These are phyloP conservation scores for Salix caprea DNA, from an alignment of 345 rosid genomes.

Conservation along the genomic window DNA sequence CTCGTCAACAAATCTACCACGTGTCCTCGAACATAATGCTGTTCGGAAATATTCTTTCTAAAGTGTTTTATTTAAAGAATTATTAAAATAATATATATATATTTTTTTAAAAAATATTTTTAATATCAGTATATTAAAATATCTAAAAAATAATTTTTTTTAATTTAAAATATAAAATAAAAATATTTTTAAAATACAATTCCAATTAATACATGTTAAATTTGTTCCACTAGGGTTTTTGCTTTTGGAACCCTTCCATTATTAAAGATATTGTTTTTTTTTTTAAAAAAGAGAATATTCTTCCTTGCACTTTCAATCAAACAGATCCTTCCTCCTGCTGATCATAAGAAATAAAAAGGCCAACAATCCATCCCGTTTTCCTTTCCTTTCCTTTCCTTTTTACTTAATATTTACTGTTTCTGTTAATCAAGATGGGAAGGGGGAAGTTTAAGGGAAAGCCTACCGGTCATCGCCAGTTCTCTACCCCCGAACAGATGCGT, in stretches of 20 bases:
- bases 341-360: background rate
- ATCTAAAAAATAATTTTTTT: too few relatives aligned
- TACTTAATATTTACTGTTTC: background rate
- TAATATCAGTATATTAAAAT: too few relatives aligned
- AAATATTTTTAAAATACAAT: too few relatives aligned
- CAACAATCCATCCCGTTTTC: background rate
- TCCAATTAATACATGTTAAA: too few relatives aligned
- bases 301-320: background rate
- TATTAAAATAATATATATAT: too few relatives aligned
- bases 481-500: slow-evolving; percentile 58
- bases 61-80: too few relatives aligned
- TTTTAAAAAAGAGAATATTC: background rate
- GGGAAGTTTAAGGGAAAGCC: slow-evolving; percentile 72
- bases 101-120: too few relatives aligned
- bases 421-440: slow-evolving; percentile 39
- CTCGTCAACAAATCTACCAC: too few relatives aligned
- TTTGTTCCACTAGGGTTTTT: background rate
- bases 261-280: too few relatives aligned
- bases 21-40: too few relatives aligned
- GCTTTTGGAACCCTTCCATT: background rate
- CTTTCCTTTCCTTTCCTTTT: background rate
- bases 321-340: background rate
- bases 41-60: too few relatives aligned
- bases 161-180: too few relatives aligned
- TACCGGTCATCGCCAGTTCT: slow-evolving; percentile 57